These are phyloP conservation scores for Diaporthe amygdali DNA, from an alignment of 2,329 filamentous ascomycete genomes.

Conservation along the genomic window DNA sequence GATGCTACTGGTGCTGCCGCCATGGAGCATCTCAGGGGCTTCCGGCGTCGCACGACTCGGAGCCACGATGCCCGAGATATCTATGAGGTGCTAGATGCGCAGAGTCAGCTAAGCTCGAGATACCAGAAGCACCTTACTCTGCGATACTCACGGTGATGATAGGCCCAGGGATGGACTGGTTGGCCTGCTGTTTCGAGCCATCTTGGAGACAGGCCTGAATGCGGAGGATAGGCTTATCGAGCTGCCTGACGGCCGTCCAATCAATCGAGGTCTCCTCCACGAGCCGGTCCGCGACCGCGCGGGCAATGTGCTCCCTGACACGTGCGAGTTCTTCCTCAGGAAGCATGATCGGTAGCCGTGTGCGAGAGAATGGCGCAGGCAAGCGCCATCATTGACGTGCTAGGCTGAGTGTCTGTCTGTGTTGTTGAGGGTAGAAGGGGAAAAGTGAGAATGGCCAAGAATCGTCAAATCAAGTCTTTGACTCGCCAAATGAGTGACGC, in stretches of 20 bases:
- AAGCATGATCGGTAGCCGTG: neutral
- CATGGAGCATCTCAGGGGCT: neutral
- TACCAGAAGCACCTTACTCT: neutral
- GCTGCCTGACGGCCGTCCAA: neutral
- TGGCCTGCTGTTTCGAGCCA: constrained; percentile 1
- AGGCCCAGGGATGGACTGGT: constrained; percentile 4
- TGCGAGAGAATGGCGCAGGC: neutral
- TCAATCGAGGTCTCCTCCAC: constrained; percentile 1
- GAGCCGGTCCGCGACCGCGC: neutral
- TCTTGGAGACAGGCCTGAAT: constrained; percentile 12
- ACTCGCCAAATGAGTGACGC: neutral
- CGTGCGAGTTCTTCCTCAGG: constrained; percentile 1
- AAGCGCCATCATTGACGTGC: neutral
- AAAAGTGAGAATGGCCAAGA: constrained; percentile 2
- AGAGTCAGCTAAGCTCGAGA: neutral
- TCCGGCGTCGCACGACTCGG: neutral
- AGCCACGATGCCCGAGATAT: neutral
- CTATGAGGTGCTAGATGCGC: neutral
- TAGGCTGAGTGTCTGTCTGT: neutral
- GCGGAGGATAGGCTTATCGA: neutral
- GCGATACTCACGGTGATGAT: neutral
- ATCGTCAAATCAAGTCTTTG: neutral
- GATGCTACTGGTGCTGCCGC: neutral
- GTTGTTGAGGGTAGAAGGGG: neutral
- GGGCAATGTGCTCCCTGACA: constrained; percentile 6